Conservation (phyloP, 306 rosid genomes). For the Benincasa hispida region DNA sequence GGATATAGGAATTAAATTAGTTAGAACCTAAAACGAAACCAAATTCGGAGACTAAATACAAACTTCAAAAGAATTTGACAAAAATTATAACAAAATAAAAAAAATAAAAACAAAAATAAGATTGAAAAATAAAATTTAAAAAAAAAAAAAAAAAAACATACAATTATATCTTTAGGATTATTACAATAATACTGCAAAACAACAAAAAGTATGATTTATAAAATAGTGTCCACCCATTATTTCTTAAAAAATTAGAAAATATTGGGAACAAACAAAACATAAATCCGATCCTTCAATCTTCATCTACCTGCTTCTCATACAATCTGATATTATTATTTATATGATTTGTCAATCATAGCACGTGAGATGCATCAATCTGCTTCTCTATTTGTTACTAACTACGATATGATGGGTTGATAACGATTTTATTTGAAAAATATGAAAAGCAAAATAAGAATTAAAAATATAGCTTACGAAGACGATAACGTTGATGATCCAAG, state of each 20-base stretch:
- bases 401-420: too few relatives aligned
- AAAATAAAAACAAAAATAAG: too few relatives aligned
- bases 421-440: too few relatives aligned
- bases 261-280: not conserved
- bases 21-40: not conserved
- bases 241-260: not conserved
- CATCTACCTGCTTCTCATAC: not conserved
- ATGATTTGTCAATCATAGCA: not conserved
- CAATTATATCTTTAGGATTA: not conserved
- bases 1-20: too few relatives aligned
- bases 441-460: not conserved
- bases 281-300: not conserved
- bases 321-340: not conserved
- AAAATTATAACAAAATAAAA: too few relatives aligned
- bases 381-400: too few relatives aligned
- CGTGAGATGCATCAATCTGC: not conserved
- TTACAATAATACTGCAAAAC: not conserved
- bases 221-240: not conserved
- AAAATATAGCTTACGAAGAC: slow-evolving; percentile 27
- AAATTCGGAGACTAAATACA: too few relatives aligned
- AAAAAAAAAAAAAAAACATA: too few relatives aligned
- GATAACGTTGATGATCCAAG: slow-evolving; percentile 47
- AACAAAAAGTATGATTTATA: not conserved
- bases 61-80: too few relatives aligned
- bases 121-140: too few relatives aligned